Evolutionary conservation across 2,329 filamentous ascomycete species (phyloP), one percentile per base, ranked within the genome.

Genomic region (Chrysosphaeria jannelii): DNA sequence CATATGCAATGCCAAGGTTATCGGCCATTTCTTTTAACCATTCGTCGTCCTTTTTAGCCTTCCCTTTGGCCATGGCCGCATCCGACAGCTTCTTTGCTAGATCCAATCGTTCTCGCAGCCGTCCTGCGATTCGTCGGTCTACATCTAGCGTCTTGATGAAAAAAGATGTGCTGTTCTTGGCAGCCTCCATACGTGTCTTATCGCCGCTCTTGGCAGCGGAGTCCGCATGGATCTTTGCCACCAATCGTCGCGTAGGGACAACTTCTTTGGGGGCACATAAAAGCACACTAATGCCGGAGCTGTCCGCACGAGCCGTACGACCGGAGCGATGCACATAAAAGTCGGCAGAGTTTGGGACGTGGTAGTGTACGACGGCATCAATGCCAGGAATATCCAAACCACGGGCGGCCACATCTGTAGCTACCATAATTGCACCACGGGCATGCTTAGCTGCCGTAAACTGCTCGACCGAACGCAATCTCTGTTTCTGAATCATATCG

Each of bases 261-360:
- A 89, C 76, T 47, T 97, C 85, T 28, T 93, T 81, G 0, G 85
- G 81, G 0, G 69, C 65, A 38, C 85, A 93, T 24, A 97, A 63
- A 4, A 97, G 51, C 27, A 97, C 65, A 35, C 75, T 89, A 17
- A 72, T 59, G 18, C 85, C 85, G 0, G 57, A 60, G 8, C 60
- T 60, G 11, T 67, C 59, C 3, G 72, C 81, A 37, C 85, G 74
- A 2, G 85, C 85, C 1, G 85, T 93, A 32, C 85, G 72, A 8
- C 85, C 85, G 1, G 85, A 91, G 13, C 85, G 67, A 40, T 97
- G 85, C 9, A 97, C 79, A 39, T 97, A 97, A 22, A 70, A 70
- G 41, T 93, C 81, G 16, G 85, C 85, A 1, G 76, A 56, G 27
- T 79, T 70, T 2, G 85, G 85, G 0, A 91, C 66, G 42, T 97